phyloP scores from a whole-genome alignment of 2,329 filamentous ascomycete species.

The Camillea tinctor region DNA sequence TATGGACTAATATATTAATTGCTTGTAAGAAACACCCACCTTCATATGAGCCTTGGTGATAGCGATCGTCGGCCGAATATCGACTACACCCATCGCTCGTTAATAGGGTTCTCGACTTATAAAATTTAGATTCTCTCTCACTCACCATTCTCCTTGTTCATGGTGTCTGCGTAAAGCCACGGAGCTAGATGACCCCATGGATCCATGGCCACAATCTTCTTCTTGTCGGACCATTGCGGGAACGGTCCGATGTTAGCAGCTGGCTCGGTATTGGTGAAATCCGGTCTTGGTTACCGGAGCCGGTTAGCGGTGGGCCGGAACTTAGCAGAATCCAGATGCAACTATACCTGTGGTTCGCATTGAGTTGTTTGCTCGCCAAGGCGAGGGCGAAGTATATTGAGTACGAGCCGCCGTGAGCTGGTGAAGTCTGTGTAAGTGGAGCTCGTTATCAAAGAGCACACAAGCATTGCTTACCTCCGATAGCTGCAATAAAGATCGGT shows the following conservation, averaged over 20 bases:
- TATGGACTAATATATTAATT: slow-evolving; percentile 1
- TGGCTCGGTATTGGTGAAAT: slow-evolving; percentile 81
- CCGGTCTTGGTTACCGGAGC: slow-evolving; percentile 41
- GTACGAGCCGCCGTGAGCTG: slow-evolving; percentile 76
- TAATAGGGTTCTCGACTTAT: not conserved
- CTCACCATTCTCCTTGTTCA: slow-evolving; percentile 69
- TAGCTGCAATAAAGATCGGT: slow-evolving; percentile 38
- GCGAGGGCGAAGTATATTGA: slow-evolving; percentile 94
- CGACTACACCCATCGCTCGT: slow-evolving; percentile 48
- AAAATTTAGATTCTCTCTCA: not conserved
- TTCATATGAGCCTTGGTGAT: slow-evolving; percentile 94
- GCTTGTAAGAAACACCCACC: slow-evolving; percentile 28
- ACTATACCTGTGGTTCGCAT: slow-evolving; percentile 68
- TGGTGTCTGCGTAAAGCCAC: slow-evolving; percentile 77
- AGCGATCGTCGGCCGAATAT: slow-evolving; percentile 87
- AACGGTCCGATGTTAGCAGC: slow-evolving; percentile 88
- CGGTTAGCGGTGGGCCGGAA: slow-evolving; percentile 7
- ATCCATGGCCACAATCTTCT: slow-evolving; percentile 98
- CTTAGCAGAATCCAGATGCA: not conserved
- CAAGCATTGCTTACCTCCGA: slow-evolving; percentile 53
- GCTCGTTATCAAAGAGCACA: not conserved
- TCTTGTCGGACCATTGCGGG: slow-evolving; percentile 81
- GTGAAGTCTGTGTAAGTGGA: slow-evolving; percentile 8
- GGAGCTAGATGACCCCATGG: slow-evolving; percentile 85
- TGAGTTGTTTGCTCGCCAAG: slow-evolving; percentile 85